Evolutionary conservation across 2,329 filamentous ascomycete species (phyloP), one percentile per base, ranked within the genome.

Genomic region (Lojkania enalia): DNA sequence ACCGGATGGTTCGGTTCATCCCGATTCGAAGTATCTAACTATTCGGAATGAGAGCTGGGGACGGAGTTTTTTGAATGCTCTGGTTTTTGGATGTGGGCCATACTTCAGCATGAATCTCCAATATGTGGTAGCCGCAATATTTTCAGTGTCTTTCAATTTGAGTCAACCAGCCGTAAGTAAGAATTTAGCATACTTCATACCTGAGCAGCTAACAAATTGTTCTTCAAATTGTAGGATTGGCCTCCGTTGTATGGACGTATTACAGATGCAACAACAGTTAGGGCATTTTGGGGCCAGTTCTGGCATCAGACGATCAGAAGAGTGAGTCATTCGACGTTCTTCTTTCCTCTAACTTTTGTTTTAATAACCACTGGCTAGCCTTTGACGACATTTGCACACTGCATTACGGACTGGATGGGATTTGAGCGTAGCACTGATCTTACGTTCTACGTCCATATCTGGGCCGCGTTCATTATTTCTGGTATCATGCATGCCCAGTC

Each of bases 171-270:
- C 36, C 27, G 51, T 54, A 16, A 16, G 51, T 20, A 14, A 4
- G 14, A 20, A 14, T 23, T 16, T 36, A 7, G 3, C 16, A 15
- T 43, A 18, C 11, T 1, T 27, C 7, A 7, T 39, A 23, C 15
- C 16, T 19, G 6, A 7, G 3, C 5, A 13, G 6, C 31, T 41
- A 19, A 44, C 35, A n/a, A 13, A 14, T 12, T 27, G 14, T 12
- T n/a, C n/a, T n/a, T n/a, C n/a, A n/a, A n/a, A n/a, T 11, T 5
- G 18, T 29, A 52, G 51, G 51, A 54, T 30, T 54, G 51, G 51
- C 48, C 51, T 4, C 40, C 51, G n/a, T 20, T 43, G 5, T 54
- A 49, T 37, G 46, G 46, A 1, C 20, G 15, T 12, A 15, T 52
- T 5, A 9, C n/a, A 1, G 42, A 47, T 20, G 35, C 35, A 3